These are phyloP conservation scores for Sugiyamaella marilandica DNA, from an alignment of 805 yeast genomes.

Conservation along the genomic window DNA sequence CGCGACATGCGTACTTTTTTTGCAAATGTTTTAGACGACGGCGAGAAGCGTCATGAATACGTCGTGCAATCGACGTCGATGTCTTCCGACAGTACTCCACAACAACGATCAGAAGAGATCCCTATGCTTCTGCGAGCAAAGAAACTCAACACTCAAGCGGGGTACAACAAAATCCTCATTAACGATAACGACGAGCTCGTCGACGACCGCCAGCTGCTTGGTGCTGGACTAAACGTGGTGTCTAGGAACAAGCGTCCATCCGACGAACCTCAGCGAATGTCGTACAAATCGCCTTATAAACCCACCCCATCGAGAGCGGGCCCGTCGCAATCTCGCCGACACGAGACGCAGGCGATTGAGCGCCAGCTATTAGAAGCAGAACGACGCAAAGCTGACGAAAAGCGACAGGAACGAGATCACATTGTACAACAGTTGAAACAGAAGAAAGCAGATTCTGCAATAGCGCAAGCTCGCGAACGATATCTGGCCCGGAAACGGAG, in stretches of 20 bases:
- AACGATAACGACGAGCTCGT: slow-evolving; percentile 29
- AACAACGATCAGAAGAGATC: slow-evolving; percentile 1
- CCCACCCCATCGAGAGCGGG: neutral
- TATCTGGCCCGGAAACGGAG: slow-evolving; percentile 25
- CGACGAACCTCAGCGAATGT: neutral
- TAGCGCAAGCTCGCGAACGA: slow-evolving; percentile 25
- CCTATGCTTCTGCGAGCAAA: slow-evolving; percentile 20
- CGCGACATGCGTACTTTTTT: slow-evolving; percentile 20
- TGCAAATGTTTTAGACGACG: slow-evolving; percentile 19
- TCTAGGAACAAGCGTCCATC: neutral
- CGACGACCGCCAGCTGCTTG: slow-evolving; percentile 25
- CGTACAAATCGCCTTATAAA: neutral
- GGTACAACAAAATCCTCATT: slow-evolving; percentile 20
- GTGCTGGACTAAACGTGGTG: slow-evolving; percentile 26
- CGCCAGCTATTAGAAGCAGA: slow-evolving; percentile 13
- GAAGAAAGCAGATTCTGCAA: slow-evolving; percentile 17
- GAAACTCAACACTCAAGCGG: slow-evolving; percentile 17
- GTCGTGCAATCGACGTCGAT: slow-evolving; percentile 9
- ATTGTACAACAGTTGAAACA: slow-evolving; percentile 15
- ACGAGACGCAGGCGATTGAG: slow-evolving; percentile 7
- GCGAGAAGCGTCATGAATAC: slow-evolving; percentile 20
- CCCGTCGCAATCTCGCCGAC: neutral
- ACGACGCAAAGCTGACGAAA: neutral
- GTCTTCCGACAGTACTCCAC: neutral
- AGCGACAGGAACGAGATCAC: slow-evolving; percentile 9